Percentiles rank a stretch among this genome's conserved stretches.
Evolutionary conservation across 345 rosid genomes (phyloP).

Genomic region (Eucalyptus cloeziana): DNA sequence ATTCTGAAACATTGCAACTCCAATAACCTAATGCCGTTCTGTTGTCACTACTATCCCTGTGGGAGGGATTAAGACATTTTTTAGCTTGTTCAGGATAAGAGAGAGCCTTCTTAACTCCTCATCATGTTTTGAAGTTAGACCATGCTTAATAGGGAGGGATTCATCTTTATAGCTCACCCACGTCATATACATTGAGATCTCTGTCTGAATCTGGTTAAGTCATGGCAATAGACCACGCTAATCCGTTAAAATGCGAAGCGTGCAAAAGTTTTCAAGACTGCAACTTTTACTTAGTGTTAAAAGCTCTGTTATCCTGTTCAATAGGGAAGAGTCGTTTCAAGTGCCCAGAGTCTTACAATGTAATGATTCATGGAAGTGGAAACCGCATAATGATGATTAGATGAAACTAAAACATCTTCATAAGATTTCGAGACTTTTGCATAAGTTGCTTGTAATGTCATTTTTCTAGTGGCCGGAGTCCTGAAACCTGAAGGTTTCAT

Average conservation of each 20-base stretch:
- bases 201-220: background rate
- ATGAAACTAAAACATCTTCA: background rate
- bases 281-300: background rate
- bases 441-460: background rate
- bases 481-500: background rate
- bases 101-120: no score
- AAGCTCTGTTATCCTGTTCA: background rate
- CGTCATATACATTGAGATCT: background rate
- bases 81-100: no score
- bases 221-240: background rate
- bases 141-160: no score
- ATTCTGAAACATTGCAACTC: no score
- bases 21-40: no score
- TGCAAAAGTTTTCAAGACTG: background rate
- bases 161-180: background rate
- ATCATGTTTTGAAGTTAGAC: no score
- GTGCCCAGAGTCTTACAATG: background rate
- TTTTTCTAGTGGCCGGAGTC: background rate
- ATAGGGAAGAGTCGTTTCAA: background rate
- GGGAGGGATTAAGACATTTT: no score
- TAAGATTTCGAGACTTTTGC: background rate
- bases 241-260: background rate
- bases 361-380: background rate
- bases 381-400: background rate
- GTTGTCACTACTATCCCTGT: no score